Evolutionary conservation across 176 grass and related monocot genomes (phyloP).

Genomic region (Tuctoria greenei): DNA sequence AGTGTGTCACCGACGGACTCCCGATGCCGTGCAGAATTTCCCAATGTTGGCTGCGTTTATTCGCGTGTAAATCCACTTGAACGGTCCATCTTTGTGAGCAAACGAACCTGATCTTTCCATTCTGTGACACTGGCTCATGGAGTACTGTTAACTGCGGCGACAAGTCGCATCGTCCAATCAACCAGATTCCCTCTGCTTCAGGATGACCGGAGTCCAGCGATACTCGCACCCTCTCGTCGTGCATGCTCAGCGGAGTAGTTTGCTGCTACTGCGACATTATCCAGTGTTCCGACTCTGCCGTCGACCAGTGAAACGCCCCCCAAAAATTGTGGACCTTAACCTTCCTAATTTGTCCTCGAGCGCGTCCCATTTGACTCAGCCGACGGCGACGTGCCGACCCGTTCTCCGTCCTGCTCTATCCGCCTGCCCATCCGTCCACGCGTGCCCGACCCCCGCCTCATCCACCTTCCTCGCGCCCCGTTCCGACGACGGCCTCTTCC

Average conservation of each 20-base stretch:
- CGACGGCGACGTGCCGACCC: conserved; percentile 37
- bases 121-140: too few species aligned
- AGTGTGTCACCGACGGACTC: neutral
- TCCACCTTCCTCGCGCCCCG: neutral
- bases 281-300: neutral
- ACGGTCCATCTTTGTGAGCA: neutral
- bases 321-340: conserved; percentile 18
- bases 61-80: neutral
- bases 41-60: neutral
- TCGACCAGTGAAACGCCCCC: neutral
- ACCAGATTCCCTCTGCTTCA: neutral
- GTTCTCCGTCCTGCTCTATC: conserved; percentile 27
- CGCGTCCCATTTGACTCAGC: conserved; percentile 27
- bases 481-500: neutral
- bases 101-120: neutral
- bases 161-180: neutral
- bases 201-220: neutral
- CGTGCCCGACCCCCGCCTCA: conserved; percentile 4
- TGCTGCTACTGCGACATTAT: neutral
- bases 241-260: neutral
- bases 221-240: neutral
- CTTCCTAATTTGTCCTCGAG: neutral
- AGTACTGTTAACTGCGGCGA: neutral
- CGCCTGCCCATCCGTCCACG: conserved; percentile 42
- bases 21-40: neutral